These are phyloP conservation scores for Syzygium aqueum DNA, from an alignment of 345 rosid genomes.

Conservation along the genomic window DNA sequence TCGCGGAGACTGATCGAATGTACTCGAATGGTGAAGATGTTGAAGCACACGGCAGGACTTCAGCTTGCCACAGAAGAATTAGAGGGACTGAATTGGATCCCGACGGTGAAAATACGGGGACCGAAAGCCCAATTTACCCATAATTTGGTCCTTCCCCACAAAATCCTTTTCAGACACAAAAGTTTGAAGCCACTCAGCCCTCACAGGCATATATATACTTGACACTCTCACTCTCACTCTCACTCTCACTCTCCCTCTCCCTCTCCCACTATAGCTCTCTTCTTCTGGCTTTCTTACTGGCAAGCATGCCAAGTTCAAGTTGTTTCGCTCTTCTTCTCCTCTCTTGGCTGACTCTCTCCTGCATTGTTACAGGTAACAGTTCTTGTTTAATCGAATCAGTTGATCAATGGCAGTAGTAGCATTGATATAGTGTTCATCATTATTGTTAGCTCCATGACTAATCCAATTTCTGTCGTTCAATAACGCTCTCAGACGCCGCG, in stretches of 20 bases:
- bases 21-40: not conserved
- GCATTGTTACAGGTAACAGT: slow-evolving; percentile 18
- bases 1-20: not conserved
- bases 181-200: not conserved
- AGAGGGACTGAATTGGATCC: not conserved
- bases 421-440: not conserved
- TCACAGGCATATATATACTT: not conserved
- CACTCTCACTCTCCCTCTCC: not conserved
- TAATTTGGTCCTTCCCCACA: not conserved
- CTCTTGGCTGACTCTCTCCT: slow-evolving; percentile 11
- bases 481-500: slow-evolving; percentile 33
- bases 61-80: too few relatives aligned
- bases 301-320: slow-evolving; percentile 24
- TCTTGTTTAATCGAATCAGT: not conserved
- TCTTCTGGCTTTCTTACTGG: not conserved
- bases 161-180: not conserved
- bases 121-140: not conserved
- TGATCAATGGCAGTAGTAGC: not conserved
- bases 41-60: not conserved
- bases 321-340: slow-evolving; percentile 11
- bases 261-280: not conserved
- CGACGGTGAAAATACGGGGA: not conserved
- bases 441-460: not conserved
- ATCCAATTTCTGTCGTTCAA: not conserved
- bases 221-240: not conserved